Conservation (phyloP, 176 grass and related monocot species). For the Tillandsia leiboldiana region DNA sequence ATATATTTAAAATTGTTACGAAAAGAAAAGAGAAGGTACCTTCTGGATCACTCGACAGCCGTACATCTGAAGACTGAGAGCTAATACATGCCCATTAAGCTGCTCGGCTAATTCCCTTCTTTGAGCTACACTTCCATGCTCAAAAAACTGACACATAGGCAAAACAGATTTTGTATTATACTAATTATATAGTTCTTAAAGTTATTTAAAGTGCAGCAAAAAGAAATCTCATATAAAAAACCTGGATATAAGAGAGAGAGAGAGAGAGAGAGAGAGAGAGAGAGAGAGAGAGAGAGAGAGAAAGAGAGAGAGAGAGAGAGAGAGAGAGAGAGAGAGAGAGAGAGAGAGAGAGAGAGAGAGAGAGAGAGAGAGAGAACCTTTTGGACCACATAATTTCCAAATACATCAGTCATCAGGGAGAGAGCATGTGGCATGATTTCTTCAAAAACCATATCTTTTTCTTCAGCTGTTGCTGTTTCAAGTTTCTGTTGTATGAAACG, state of each 20-base stretch:
- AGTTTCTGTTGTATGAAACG: slow-evolving; percentile 30
- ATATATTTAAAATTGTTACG: slow-evolving; percentile 3
- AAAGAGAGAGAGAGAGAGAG: slow-evolving; percentile 2
- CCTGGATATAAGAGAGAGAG: slow-evolving; percentile 1
- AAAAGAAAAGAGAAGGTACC: slow-evolving; percentile 9
- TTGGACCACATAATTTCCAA: slow-evolving; percentile 39
- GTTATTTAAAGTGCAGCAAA: neutral
- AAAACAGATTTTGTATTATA: neutral
- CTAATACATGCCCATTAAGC: slow-evolving; percentile 30
- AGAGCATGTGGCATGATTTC: slow-evolving; percentile 22
- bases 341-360: no score
- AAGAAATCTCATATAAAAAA: neutral
- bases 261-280: neutral
- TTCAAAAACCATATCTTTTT: slow-evolving; percentile 35
- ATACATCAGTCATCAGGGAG: slow-evolving; percentile 23
- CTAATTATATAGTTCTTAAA: neutral
- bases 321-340: slow-evolving; percentile 5
- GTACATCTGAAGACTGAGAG: slow-evolving; percentile 27
- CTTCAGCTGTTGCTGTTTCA: slow-evolving; percentile 25
- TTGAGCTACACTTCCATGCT: slow-evolving; percentile 27
- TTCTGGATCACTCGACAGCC: slow-evolving; percentile 46
- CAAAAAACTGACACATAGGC: slow-evolving; percentile 32
- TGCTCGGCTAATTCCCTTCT: slow-evolving; percentile 26
- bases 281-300: neutral
- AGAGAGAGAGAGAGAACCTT: slow-evolving; percentile 30